Base-by-base conservation (phyloP, 805 yeast species). In the Pichia rugopelliculosa region DNA sequence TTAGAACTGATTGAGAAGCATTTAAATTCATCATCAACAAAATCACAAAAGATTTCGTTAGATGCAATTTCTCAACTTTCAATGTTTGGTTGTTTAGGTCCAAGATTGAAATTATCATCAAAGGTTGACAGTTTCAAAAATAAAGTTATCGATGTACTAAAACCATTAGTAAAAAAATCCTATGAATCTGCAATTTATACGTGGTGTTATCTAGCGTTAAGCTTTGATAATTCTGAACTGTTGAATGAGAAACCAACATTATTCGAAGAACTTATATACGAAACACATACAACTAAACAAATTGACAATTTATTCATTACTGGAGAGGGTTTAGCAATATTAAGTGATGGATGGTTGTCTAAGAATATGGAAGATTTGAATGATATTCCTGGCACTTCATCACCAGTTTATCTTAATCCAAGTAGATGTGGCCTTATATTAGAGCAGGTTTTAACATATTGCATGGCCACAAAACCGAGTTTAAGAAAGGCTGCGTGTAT, bases 261-360 rank as follows among this genome's bases (percentile, higher is more conserved):
- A 1, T 70, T 69, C 47, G 76, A 82, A 40, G 60, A 69, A 9
- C 54, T 64, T 1, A 56, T 88, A 1, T 80, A 73, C 55, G 82
- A 76, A 4, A 73, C 85, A 0, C 81, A 84, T 59, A 61, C 59
- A 5, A 75, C 88, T 0, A 87, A 84, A 52, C 87, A 85, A 51
- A 70, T 79, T n/a, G 97, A 91, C 51, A 77, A 71, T 44, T 65
- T 84, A 20, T 87, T 91, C 54, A 73, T 88, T 0, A 74, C 82
- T 41, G 97, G 98, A 45, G 98, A 91, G 60, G 89, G 96, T 0
- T 65, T 90, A 18, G 72, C 86, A 23, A 70, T 87, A 13, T 57
- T 84, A 6, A 82, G 87, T 0, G 74, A 80, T 18, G 96, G 96
- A 0, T 84, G 95, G 93, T 62, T 72, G 3, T 82, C 96, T 1